A percentile compares a stretch with the other conserved stretches of the same genome.
phyloP scores from a whole-genome alignment of 306 rosid species.

The Sicyos edulis region DNA sequence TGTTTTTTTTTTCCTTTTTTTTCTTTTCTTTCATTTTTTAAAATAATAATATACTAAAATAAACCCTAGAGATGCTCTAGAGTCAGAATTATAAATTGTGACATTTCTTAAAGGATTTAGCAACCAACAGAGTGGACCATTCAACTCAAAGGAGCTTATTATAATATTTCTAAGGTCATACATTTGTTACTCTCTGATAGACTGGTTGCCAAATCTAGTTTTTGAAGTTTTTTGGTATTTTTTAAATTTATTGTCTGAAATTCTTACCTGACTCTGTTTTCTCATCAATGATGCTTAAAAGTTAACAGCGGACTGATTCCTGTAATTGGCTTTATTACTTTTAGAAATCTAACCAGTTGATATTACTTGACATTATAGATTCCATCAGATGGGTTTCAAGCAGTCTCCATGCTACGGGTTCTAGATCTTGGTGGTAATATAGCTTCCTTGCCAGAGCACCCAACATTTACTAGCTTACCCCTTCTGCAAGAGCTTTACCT shows the following conservation, averaged over 20 bases:
- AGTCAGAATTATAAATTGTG: background rate
- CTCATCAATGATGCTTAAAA: background rate
- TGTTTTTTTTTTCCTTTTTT: background rate
- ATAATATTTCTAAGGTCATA: background rate
- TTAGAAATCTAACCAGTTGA: slow-evolving; percentile 2
- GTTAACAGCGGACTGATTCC: background rate
- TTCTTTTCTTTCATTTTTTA: background rate
- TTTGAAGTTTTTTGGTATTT: background rate
- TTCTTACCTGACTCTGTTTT: background rate
- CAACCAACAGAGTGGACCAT: background rate
- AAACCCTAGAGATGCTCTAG: background rate
- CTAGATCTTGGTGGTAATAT: slow-evolving; percentile 73
- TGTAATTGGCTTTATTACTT: background rate
- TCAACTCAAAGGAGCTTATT: background rate
- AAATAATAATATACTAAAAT: background rate
- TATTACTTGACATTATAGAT: slow-evolving; percentile 35
- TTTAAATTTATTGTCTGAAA: background rate
- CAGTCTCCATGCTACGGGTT: slow-evolving; percentile 61
- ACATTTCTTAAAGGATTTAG: slow-evolving; percentile 2
- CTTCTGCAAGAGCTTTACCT: slow-evolving; percentile 78
- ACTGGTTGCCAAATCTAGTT: background rate
- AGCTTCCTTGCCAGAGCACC: slow-evolving; percentile 49
- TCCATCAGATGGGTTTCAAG: slow-evolving; percentile 73
- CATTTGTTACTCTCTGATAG: slow-evolving; percentile 1
- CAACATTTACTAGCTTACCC: slow-evolving; percentile 61